phyloP scores from a whole-genome alignment of 306 rosid genomes.

The Cicer judaicum region DNA sequence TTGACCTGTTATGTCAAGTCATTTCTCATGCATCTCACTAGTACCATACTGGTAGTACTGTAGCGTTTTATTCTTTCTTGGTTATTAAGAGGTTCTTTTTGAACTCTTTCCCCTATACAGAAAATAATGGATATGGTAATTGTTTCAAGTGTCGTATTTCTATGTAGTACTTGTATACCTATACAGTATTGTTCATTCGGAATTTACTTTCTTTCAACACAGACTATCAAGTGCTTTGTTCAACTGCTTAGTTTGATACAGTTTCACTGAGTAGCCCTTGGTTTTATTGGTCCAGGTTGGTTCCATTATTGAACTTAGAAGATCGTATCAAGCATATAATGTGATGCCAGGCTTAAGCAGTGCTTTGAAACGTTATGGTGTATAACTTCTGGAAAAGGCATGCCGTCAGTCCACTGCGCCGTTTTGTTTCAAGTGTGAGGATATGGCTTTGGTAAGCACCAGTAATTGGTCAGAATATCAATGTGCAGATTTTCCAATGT shows the following conservation, averaged over 20 bases:
- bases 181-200: background rate
- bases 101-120: constrained; percentile 10
- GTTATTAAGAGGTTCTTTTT: constrained; percentile 15
- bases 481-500: constrained; percentile 19
- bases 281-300: constrained; percentile 77
- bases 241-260: constrained; percentile 34
- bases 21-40: constrained; percentile 15
- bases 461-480: constrained; percentile 35
- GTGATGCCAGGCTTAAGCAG: constrained; percentile 97
- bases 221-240: constrained; percentile 29
- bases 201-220: constrained; percentile 16
- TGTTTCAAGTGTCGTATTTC: constrained; percentile 4
- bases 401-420: constrained; percentile 26
- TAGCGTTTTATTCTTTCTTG: constrained; percentile 15
- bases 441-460: constrained; percentile 12
- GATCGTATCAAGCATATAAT: constrained; percentile 97
- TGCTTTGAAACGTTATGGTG: constrained; percentile 90
- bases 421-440: constrained; percentile 27
- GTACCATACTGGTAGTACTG: background rate
- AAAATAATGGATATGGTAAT: constrained; percentile 17
- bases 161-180: background rate
- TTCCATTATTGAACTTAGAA: constrained; percentile 93
- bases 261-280: constrained; percentile 42
- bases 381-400: constrained; percentile 48
- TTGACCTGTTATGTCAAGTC: constrained; percentile 21